A percentile compares a stretch with the other conserved stretches of the same genome.
Conservation (phyloP, 352 stramenopile species). For the Globisporangium yorkense region DNA sequence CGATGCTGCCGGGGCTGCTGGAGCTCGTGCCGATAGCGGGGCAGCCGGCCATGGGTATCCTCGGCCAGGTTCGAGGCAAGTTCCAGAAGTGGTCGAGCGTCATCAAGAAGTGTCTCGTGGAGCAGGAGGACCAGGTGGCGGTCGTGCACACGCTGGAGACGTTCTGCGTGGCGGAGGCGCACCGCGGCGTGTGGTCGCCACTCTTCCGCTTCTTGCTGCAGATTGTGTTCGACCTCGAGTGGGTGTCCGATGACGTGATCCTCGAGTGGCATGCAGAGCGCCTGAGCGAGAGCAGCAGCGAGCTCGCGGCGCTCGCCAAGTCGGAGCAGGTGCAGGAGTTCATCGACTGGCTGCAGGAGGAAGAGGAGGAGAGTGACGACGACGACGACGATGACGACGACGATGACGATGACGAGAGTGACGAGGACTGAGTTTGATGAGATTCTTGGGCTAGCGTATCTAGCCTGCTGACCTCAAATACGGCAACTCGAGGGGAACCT, state of each 20-base stretch:
- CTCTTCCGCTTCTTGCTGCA: constrained; percentile 93
- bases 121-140: constrained; percentile 59
- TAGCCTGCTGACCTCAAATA: no score
- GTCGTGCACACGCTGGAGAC: constrained; percentile 53
- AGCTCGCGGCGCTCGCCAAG: constrained; percentile 40
- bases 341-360: constrained; percentile 89
- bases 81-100: constrained; percentile 89
- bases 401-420: constrained; percentile 7
- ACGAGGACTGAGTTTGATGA: constrained; percentile 1
- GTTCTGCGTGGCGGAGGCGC: constrained; percentile 42
- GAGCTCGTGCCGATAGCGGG: constrained; percentile 53
- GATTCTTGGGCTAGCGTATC: no score
- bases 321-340: constrained; percentile 89
- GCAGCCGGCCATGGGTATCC: constrained; percentile 54
- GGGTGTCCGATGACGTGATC: constrained; percentile 91
- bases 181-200: constrained; percentile 48
- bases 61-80: constrained; percentile 76
- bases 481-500: no score
- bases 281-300: constrained; percentile 28
- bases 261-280: constrained; percentile 81
- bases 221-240: constrained; percentile 91
- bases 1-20: constrained; percentile 67
- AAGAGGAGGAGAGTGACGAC: constrained; percentile 45
- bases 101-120: constrained; percentile 87
- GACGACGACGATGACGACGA: constrained; percentile 32